Percentiles rank a stretch among this genome's conserved stretches.
These are phyloP conservation scores for Zoysia japonica DNA, from an alignment of 176 grass and related monocot species.

Conservation along the genomic window DNA sequence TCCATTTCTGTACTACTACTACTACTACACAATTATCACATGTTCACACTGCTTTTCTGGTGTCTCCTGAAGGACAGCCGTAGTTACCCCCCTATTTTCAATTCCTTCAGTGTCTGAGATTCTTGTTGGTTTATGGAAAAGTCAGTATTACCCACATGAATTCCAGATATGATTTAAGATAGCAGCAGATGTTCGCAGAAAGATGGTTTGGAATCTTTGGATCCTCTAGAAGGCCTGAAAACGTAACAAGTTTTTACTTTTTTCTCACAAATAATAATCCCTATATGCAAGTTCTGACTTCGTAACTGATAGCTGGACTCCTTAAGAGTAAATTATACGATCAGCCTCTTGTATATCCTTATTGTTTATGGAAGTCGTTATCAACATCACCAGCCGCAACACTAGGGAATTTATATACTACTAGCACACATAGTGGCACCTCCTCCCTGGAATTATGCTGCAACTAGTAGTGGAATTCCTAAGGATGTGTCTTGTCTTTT, in stretches of 20 bases:
- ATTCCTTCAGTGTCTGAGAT: background rate
- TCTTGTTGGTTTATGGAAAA: background rate
- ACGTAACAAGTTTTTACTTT: background rate
- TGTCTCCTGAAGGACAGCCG: background rate
- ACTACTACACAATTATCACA: background rate
- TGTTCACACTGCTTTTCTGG: background rate
- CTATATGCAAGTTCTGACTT: background rate
- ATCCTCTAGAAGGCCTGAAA: background rate
- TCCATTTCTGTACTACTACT: background rate
- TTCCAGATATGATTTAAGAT: background rate
- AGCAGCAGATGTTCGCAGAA: background rate
- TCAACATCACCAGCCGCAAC: slow-evolving; percentile 9
- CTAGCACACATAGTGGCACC: background rate
- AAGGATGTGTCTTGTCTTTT: slow-evolving; percentile 30
- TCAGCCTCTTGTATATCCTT: slow-evolving; percentile 30
- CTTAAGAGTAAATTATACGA: background rate
- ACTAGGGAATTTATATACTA: slow-evolving; percentile 18
- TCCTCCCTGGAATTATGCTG: slow-evolving; percentile 31
- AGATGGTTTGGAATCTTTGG: background rate
- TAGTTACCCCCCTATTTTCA: no score
- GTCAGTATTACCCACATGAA: background rate
- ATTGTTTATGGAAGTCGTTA: slow-evolving; percentile 24
- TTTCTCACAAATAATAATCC: background rate
- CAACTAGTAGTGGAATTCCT: slow-evolving; percentile 35
- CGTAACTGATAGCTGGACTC: slow-evolving; percentile 22